phyloP scores from a whole-genome alignment of 2,329 filamentous ascomycete genomes.

The Bipolaris cookei region DNA sequence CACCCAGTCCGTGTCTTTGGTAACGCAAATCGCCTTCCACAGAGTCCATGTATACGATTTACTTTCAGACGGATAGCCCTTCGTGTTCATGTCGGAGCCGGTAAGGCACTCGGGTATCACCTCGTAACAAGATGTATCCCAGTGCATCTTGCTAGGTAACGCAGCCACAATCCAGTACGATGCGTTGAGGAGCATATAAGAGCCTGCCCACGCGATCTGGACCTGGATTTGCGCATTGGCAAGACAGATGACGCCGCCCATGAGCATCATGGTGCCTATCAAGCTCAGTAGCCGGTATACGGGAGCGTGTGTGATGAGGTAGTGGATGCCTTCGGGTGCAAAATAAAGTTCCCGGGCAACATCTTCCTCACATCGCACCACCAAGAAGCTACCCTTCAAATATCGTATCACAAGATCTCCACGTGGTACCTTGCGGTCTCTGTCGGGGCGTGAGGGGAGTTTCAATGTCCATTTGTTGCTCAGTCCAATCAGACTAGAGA shows the following conservation, averaged over 20 bases:
- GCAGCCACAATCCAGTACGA: conserved; percentile 60
- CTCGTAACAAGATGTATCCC: conserved; percentile 55
- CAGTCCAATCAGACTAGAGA: conserved; percentile 58
- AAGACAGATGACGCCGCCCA: conserved; percentile 60
- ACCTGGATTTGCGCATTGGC: conserved; percentile 57
- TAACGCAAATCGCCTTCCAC: conserved; percentile 57
- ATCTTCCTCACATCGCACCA: conserved; percentile 58
- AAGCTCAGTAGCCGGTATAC: conserved; percentile 57
- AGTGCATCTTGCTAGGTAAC: conserved; percentile 54
- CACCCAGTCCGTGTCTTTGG: conserved; percentile 54
- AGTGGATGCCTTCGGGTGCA: conserved; percentile 58
- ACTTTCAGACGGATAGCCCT: conserved; percentile 42
- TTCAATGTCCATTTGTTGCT: conserved; percentile 58
- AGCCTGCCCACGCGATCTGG: conserved; percentile 58
- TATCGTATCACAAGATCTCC: conserved; percentile 60
- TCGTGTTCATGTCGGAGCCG: conserved; percentile 43
- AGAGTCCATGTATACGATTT: conserved; percentile 55
- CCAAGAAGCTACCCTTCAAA: conserved; percentile 58
- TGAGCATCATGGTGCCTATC: conserved; percentile 58
- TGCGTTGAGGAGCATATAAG: conserved; percentile 58
- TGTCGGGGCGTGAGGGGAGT: conserved; percentile 48
- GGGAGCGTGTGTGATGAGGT: conserved; percentile 50
- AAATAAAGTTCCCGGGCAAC: conserved; percentile 60
- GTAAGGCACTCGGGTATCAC: conserved; percentile 49
- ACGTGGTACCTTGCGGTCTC: conserved; percentile 39